phyloP scores from a whole-genome alignment of 1,284 basidiomycete genomes.

The Cutaneotrichosporon sp. region DNA sequence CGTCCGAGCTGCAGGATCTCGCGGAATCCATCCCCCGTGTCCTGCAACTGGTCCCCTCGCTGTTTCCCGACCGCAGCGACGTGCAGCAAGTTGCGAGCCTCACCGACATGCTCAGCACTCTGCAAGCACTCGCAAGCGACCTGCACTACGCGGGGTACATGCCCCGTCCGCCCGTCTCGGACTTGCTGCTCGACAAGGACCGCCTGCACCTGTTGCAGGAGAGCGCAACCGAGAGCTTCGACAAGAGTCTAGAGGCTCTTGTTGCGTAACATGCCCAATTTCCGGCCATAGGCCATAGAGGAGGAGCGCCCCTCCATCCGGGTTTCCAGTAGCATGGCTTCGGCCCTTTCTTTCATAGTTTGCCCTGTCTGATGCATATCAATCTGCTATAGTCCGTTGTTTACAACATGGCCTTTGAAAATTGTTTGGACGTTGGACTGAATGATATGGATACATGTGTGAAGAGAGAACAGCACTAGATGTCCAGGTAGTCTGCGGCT shows the following conservation, averaged over 20 bases:
- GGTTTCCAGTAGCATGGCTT: too few relatives aligned
- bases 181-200: slow-evolving; percentile 45
- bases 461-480: slow-evolving; percentile 17
- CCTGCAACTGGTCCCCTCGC: slow-evolving; percentile 68
- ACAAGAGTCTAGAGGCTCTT: slow-evolving; percentile 13
- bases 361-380: background rate
- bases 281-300: background rate
- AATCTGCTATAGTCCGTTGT: background rate
- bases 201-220: slow-evolving; percentile 46
- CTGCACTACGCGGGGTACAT: slow-evolving; percentile 39
- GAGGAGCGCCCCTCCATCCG: background rate
- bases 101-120: slow-evolving; percentile 42
- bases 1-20: slow-evolving; percentile 60
- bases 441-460: slow-evolving; percentile 11
- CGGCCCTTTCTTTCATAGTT: background rate
- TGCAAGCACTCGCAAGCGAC: slow-evolving; percentile 37
- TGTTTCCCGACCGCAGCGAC: slow-evolving; percentile 51
- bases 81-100: slow-evolving; percentile 43
- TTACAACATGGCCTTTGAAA: background rate
- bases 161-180: slow-evolving; percentile 34
- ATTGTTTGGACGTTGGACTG: too few relatives aligned
- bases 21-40: slow-evolving; percentile 64
- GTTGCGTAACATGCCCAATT: background rate
- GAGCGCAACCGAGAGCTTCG: slow-evolving; percentile 42
- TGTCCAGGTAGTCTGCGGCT: slow-evolving; percentile 54